Base-by-base conservation (phyloP, 768 basidiomycete species). In the Kondoa subrosea region DNA sequence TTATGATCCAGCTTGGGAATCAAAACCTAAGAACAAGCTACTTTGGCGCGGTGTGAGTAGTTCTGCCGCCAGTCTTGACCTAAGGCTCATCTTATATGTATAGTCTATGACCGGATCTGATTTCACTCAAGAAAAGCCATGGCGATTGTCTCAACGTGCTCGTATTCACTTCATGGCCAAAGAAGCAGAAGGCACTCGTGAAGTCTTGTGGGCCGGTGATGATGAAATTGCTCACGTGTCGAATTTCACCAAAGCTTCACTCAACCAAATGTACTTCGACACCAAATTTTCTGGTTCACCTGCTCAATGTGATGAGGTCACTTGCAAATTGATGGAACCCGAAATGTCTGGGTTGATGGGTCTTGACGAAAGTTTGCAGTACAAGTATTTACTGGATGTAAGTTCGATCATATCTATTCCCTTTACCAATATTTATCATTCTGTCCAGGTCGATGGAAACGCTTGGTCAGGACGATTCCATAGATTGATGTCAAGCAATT, bases 341-440 rank as follows among this genome's bases (percentile, higher is more conserved):
- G 12, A 56, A 16, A 82, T 34, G 85, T 67, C 68, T 58, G 88
- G 72, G 83, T 82, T 14, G 25, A 60, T 70, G 60, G 67, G 66
- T 29, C 40, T 67, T 30, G 69, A 70, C 32, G 69, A 70, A 16
- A 70, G 71, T 3, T 73, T 91, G 89, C 80, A 85, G 68, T 89
- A 91, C 80, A 93, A 95, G 79, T 90, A 92, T 74, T 81, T 93
- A 34, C 78, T 92, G 70, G 92, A 96, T 77, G 77, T 97, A 50
- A 50, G 40, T 21, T 50, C 8, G 8, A 8, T 50, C 21, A 8
- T 50, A 21, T 50, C 40, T 50, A 50, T 50, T 8, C 40, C 21
- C 40, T 8, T 8, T 50, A 8, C 21, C 40, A 21, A 8, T 50
- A 21, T 8, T 50, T 21, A n/a, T n/a, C n/a, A n/a, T 50, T 8